phyloP scores from a whole-genome alignment of 306 rosid genomes.

The Abrus pulchellus region DNA sequence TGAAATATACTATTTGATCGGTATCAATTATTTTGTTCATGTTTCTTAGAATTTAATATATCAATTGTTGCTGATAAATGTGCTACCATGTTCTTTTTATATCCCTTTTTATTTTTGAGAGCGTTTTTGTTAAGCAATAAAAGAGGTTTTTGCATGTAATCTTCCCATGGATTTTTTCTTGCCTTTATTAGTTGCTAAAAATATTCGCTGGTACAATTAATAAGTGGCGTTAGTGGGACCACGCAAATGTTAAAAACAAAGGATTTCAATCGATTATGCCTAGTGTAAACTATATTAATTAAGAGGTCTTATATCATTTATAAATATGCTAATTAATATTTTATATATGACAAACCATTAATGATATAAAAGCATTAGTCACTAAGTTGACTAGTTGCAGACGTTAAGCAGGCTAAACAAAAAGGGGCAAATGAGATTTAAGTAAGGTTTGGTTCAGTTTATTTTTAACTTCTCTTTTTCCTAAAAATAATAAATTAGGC shows the following conservation, averaged over 20 bases:
- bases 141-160: background rate
- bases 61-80: too few species aligned
- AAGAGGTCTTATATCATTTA: background rate
- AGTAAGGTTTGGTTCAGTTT: too few species aligned
- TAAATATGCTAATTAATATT: too few species aligned
- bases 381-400: too few species aligned
- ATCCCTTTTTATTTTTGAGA: background rate
- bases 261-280: background rate
- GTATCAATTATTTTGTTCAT: background rate
- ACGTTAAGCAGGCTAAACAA: too few species aligned
- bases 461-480: too few species aligned
- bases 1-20: constrained; percentile 16
- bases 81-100: background rate
- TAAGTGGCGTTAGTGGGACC: background rate
- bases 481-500: too few species aligned
- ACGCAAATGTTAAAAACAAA: background rate
- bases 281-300: background rate
- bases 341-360: background rate
- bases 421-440: too few species aligned
- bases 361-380: background rate
- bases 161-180: background rate
- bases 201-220: background rate
- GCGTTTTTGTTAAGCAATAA: background rate
- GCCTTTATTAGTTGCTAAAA: background rate
- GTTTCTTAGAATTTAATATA: background rate